Conservation (phyloP, 2,329 filamentous ascomycete species). For the Cordyceps javanica region DNA sequence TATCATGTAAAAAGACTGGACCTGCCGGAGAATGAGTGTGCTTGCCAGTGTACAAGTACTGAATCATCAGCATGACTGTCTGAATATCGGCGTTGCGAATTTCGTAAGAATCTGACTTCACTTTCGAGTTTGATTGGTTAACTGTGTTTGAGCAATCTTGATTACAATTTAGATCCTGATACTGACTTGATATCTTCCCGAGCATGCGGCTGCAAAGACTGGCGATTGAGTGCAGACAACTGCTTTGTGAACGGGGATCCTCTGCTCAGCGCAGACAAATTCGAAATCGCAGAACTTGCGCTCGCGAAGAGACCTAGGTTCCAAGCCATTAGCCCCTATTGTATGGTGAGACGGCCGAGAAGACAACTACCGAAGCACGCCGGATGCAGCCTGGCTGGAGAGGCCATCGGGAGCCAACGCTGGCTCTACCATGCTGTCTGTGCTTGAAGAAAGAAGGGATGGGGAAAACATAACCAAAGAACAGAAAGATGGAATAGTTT, state of each 20-base stretch:
- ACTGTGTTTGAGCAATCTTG: background rate
- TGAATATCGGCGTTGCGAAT: background rate
- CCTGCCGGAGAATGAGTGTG: background rate
- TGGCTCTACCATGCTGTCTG: background rate
- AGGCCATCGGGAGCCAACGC: background rate
- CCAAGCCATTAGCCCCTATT: background rate
- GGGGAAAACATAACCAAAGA: background rate
- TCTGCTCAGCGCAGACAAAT: background rate
- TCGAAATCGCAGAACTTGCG: background rate
- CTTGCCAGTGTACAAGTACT: slow-evolving; percentile 9
- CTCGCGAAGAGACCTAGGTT: slow-evolving; percentile 5
- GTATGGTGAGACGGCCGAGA: too few relatives aligned
- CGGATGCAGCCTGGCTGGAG: background rate
- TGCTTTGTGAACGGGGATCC: slow-evolving; percentile 1
- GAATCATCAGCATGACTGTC: background rate
- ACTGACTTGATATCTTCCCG: background rate
- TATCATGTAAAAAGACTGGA: background rate
- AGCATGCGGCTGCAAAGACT: slow-evolving; percentile 2
- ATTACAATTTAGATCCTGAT: background rate
- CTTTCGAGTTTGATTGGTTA: background rate
- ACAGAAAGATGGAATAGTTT: too few relatives aligned
- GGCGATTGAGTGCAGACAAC: slow-evolving; percentile 5
- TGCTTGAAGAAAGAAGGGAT: background rate
- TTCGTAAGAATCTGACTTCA: background rate
- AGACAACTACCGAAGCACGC: background rate